A percentile compares a stretch with the other conserved stretches of the same genome.
Evolutionary conservation across 1,139 yeast genomes (phyloP).

Genomic region (Eremothecium gossypii): DNA sequence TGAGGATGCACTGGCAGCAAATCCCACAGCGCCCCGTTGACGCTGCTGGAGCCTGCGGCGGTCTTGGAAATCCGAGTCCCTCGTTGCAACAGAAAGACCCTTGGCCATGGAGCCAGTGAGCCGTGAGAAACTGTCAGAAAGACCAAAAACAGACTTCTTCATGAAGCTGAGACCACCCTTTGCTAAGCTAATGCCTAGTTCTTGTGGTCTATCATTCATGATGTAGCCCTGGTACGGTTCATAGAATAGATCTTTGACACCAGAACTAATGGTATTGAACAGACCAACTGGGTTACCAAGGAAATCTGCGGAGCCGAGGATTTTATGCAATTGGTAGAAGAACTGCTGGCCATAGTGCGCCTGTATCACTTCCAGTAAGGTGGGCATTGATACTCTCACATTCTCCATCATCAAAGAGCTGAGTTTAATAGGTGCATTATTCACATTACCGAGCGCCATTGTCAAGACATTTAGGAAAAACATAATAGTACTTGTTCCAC

Average conservation of each 20-base stretch:
- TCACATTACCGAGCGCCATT: conserved; percentile 95
- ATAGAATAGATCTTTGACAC: conserved; percentile 91
- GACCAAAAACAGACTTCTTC: conserved; percentile 89
- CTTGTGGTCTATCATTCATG: conserved; percentile 91
- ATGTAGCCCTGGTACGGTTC: conserved; percentile 96
- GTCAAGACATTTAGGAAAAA: conserved; percentile 79
- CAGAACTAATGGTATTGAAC: conserved; percentile 86
- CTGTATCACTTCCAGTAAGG: conserved; percentile 58
- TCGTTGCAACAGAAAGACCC: conserved; percentile 83
- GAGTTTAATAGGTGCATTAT: conserved; percentile 89
- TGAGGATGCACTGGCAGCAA: conserved; percentile 82
- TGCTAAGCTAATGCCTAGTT: conserved; percentile 88
- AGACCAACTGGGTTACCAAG: conserved; percentile 96
- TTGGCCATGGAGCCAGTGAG: conserved; percentile 92
- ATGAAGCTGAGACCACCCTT: conserved; percentile 92
- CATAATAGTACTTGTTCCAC: conserved; percentile 56
- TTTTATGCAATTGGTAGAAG: conserved; percentile 83
- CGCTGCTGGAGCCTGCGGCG: conserved; percentile 64
- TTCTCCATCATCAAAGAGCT: conserved; percentile 85
- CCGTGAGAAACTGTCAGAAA: conserved; percentile 87
- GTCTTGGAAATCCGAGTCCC: conserved; percentile 80
- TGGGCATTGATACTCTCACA: conserved; percentile 74
- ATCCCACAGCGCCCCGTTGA: conserved; percentile 71
- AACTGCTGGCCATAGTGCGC: conserved; percentile 92
- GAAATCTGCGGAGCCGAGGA: conserved; percentile 92